Evolutionary conservation across 148 eudicot genomes (phyloP).

Genomic region (Fallopia convolvulus): DNA sequence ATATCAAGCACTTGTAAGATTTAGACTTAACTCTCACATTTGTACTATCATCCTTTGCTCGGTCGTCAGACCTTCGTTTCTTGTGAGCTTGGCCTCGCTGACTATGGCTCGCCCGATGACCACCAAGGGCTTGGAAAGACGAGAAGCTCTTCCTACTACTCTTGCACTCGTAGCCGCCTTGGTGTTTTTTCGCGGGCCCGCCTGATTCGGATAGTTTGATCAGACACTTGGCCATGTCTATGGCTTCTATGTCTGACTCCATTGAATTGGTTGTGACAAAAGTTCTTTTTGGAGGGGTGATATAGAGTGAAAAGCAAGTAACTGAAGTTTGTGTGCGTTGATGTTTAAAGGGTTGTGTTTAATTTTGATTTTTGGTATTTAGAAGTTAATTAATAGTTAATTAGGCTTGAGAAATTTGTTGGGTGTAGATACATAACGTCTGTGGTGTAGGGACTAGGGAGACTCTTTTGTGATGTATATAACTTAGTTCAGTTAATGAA

Average conservation of each 20-base stretch:
- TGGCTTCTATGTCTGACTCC: not conserved
- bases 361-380: too few relatives aligned
- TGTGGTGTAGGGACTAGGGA: not conserved
- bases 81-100: not conserved
- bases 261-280: not conserved
- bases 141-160: conserved; percentile 2
- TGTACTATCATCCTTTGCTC: not conserved
- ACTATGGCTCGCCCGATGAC: conserved; percentile 1
- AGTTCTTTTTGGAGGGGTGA: not conserved
- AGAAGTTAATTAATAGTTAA: not conserved
- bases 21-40: not conserved
- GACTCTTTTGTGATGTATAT: not conserved
- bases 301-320: conserved; percentile 4
- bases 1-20: conserved; percentile 1
- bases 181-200: not conserved
- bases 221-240: not conserved
- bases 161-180: not conserved
- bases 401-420: not conserved
- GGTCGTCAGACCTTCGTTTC: not conserved
- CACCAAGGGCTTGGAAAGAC: conserved; percentile 6
- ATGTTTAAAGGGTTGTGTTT: not conserved
- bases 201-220: conserved; percentile 1
- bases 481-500: conserved; percentile 8
- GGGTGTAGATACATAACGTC: conserved; percentile 3
- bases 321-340: not conserved